phyloP scores from a whole-genome alignment of 768 basidiomycete genomes.

The Paxillus involutus region DNA sequence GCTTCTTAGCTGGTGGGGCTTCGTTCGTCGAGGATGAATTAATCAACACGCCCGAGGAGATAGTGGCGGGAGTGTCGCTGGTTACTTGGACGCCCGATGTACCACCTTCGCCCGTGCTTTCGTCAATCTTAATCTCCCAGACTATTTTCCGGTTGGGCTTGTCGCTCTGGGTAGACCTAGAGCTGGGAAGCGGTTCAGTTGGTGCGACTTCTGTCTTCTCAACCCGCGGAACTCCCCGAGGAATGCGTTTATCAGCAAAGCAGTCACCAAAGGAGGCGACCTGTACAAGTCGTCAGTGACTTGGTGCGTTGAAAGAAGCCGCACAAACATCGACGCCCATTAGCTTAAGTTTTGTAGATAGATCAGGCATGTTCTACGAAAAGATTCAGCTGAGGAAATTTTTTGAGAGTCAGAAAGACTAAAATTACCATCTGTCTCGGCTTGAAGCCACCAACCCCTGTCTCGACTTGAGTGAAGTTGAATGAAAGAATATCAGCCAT shows the following conservation, averaged over 20 bases:
- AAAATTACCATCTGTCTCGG: slow-evolving; percentile 42
- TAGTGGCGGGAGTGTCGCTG: background rate
- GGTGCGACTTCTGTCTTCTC: slow-evolving; percentile 1
- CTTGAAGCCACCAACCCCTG: slow-evolving; percentile 38
- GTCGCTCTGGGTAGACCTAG: background rate
- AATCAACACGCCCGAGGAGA: background rate
- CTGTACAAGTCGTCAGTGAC: slow-evolving; percentile 16
- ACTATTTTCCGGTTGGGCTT: slow-evolving; percentile 1
- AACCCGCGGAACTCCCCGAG: slow-evolving; percentile 5
- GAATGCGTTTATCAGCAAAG: slow-evolving; percentile 54
- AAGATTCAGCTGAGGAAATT: background rate
- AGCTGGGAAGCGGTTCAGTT: background rate
- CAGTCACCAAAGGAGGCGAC: slow-evolving; percentile 74
- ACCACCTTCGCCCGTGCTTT: background rate
- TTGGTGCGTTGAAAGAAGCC: background rate
- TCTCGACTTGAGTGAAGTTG: slow-evolving; percentile 62
- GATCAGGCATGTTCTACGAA: slow-evolving; percentile 54
- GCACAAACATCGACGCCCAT: slow-evolving; percentile 54
- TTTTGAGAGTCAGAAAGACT: background rate
- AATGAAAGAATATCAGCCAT: slow-evolving; percentile 77
- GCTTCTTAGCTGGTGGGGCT: background rate
- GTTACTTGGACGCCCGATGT: background rate
- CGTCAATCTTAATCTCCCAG: slow-evolving; percentile 13
- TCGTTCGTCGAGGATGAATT: slow-evolving; percentile 8
- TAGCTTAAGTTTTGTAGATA: slow-evolving; percentile 64